phyloP scores from a whole-genome alignment of 176 grass and related monocot species.

The Paspalum notatum region DNA sequence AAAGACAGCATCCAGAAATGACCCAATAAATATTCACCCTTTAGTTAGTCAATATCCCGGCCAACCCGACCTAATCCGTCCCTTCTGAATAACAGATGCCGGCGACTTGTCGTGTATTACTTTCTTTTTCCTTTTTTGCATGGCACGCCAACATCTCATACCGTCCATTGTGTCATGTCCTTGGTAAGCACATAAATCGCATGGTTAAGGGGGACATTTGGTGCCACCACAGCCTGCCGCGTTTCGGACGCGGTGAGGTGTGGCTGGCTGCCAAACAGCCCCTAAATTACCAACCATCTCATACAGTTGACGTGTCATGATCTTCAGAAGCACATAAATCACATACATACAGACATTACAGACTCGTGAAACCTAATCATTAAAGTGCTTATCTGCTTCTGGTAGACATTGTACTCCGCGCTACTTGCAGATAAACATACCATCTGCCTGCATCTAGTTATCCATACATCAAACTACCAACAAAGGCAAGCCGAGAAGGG shows the following conservation, averaged over 20 bases:
- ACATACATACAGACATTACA: conserved; percentile 9
- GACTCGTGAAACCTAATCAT: conserved; percentile 2
- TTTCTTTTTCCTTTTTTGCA: not conserved
- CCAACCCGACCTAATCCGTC: not conserved
- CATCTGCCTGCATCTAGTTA: conserved; percentile 12
- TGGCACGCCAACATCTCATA: not conserved
- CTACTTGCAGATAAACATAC: not conserved
- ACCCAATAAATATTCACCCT: not conserved
- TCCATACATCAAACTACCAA: not conserved
- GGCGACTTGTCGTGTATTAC: not conserved
- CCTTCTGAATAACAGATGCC: not conserved
- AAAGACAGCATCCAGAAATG: conserved; percentile 20
- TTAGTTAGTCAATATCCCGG: not conserved
- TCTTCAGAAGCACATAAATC: conserved; percentile 11
- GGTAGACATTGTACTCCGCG: not conserved
- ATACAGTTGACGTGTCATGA: not conserved
- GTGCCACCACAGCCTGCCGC: too few species aligned
- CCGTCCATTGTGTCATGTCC: not conserved
- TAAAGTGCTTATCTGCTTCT: not conserved
- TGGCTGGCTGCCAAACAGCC: too few species aligned
- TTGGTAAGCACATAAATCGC: not conserved
- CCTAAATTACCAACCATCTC: not conserved
- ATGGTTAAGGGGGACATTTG: not conserved
- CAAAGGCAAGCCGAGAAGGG: not conserved
- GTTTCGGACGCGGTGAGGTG: too few species aligned